Base-by-base conservation (phyloP, 192 early-diverging fungal species). In the Martensiomyces pterosporus region DNA sequence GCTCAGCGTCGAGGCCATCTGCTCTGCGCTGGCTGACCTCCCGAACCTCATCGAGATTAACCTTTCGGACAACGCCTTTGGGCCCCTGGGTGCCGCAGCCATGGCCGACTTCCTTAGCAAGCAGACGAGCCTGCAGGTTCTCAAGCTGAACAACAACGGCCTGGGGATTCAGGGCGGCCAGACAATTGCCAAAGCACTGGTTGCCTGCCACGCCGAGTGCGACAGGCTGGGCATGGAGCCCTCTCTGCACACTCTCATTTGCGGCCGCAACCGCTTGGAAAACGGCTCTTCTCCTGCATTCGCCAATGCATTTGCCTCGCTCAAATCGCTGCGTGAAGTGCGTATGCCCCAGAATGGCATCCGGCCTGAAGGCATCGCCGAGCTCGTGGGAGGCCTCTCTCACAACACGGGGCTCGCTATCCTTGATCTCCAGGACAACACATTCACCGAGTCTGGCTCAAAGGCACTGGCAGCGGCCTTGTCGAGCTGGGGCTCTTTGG, bases 341-440 rank as follows among this genome's bases (percentile, higher is more conserved):
- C 82, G 89, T 38, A 90, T 98, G 82, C 93, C 92, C 16, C 93
- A 98, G 62, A 98, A 98, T 66, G 91, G 92, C 48, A 98, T 98
- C 46, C 89, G 95, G 18, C 88, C 93, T 13, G 93, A 97, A 32
- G 93, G 95, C 45, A 88, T 98, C 43, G 59, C 61, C n/a, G 78
- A 79, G 52, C 55, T 98, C 32, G 63, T 89, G 22, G 59, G 55
- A 15, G 84, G 85, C 8, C 71, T 98, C 3, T 60, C 81, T 12
- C 29, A 78, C 19, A 91, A 88, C 64, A 68, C 72, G 21, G 60
- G 77, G 17, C 64, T 98, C 35, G 69, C 83, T 37, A 75, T 82
- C 39, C 57, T 98, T 19, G 92, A 98, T 75, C 64, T 98, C 29
- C 92, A 98, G 71, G 95, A 98, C 61, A 98, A 98, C 71, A 98